These are phyloP conservation scores for Microcos paniculata DNA, from an alignment of 345 rosid species.

Conservation along the genomic window DNA sequence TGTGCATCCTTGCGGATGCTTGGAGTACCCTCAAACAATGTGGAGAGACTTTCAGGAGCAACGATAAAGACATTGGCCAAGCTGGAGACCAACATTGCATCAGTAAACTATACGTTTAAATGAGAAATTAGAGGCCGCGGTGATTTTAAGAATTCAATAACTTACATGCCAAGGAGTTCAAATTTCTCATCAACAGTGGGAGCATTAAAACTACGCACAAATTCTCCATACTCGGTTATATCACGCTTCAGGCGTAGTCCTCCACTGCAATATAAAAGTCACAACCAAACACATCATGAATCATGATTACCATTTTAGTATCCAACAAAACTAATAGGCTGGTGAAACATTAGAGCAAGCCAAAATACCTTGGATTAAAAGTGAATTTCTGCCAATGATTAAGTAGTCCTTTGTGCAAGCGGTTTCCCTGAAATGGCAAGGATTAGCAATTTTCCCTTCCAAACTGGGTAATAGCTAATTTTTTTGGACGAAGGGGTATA, in stretches of 20 bases:
- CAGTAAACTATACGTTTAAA: constrained; percentile 9
- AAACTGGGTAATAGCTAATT: too few species aligned
- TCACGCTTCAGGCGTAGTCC: constrained; percentile 97
- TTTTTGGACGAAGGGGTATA: background rate
- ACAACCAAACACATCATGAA: constrained; percentile 1
- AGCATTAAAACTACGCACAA: constrained; percentile 80
- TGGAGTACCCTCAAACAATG: constrained; percentile 92
- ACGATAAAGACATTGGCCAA: constrained; percentile 94
- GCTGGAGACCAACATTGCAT: constrained; percentile 43
- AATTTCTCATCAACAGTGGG: constrained; percentile 96
- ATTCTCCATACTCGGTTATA: constrained; percentile 86
- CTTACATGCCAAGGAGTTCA: constrained; percentile 91
- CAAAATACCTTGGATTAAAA: constrained; percentile 85
- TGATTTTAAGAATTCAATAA: constrained; percentile 8
- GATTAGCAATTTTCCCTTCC: background rate
- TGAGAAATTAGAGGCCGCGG: background rate
- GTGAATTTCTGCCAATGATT: constrained; percentile 97
- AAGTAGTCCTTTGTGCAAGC: constrained; percentile 79
- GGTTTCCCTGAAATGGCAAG: constrained; percentile 61
- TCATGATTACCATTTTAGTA: background rate
- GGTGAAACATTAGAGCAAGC: constrained; percentile 7
- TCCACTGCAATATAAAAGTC: constrained; percentile 50
- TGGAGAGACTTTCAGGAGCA: constrained; percentile 93
- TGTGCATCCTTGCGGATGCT: constrained; percentile 91
- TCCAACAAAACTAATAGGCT: background rate